phyloP scores from a whole-genome alignment of 2,329 filamentous ascomycete genomes.

The Cercospora sojina region DNA sequence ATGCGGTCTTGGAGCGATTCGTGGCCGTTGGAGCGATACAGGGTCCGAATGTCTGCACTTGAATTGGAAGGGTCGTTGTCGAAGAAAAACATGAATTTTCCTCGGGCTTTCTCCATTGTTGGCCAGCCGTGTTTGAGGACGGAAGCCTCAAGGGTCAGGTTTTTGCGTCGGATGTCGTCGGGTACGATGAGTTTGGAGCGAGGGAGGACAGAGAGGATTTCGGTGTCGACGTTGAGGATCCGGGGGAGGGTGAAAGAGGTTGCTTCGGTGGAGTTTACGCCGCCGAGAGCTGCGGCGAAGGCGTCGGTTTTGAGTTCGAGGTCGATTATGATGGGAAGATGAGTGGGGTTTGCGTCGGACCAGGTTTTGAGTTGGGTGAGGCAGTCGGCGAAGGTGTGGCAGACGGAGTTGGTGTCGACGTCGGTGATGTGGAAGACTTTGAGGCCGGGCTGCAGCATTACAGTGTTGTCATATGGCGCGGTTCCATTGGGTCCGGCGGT shows the following conservation, averaged over 20 bases:
- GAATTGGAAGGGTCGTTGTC: constrained; percentile 49
- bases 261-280: constrained; percentile 42
- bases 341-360: constrained; percentile 45
- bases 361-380: constrained; percentile 47
- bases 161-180: constrained; percentile 46
- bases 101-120: constrained; percentile 45
- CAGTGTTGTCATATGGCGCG: constrained; percentile 42
- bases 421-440: constrained; percentile 56
- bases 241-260: constrained; percentile 47
- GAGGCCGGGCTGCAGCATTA: constrained; percentile 46
- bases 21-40: constrained; percentile 42
- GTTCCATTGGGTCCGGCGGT: constrained; percentile 38
- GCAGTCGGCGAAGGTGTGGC: constrained; percentile 50
- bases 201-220: constrained; percentile 49
- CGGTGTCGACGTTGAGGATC: constrained; percentile 48
- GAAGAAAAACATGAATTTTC: constrained; percentile 53
- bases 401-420: constrained; percentile 48
- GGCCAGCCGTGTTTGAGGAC: constrained; percentile 53
- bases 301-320: constrained; percentile 51
- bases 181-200: constrained; percentile 47
- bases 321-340: constrained; percentile 52
- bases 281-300: constrained; percentile 36
- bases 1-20: constrained; percentile 46
- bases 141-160: constrained; percentile 49
- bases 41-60: constrained; percentile 36